Evolutionary conservation across 306 rosid species (phyloP), one percentile per base, ranked within the genome.

Genomic region (Begonia peltatifolia): DNA sequence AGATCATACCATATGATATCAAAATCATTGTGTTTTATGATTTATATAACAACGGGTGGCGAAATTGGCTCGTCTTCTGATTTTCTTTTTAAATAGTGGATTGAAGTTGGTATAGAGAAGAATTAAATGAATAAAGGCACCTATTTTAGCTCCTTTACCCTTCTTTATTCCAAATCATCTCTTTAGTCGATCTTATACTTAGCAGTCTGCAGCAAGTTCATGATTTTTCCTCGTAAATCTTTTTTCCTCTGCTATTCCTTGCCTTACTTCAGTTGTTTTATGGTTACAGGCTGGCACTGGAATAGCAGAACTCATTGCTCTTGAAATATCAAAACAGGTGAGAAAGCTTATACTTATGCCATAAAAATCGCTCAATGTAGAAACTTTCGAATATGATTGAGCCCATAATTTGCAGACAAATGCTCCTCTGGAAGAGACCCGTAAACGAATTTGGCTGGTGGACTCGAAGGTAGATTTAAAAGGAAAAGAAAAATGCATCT

Each of bases 281-380:
- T 74, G 71, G 62, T 62, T 61, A 59, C 84, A 92, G 99, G 99
- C 96, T n/a, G 99, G 99, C 61, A 92, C 96, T 18, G 96, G 99
- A 68, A 92, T 92, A 62, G 99, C 99, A 18, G 94, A 77, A 67
- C 93, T 92, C 62, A 86, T 90, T 60, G 99, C 99, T 56, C 96
- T 92, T 38, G 93, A 92, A 75, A 68, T 71, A 23, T 84, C 99
- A n/a, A 92, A 86, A 69, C 74, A 76, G 94, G 96, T 92, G 54
- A 49, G 22, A 56, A 30, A 14, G 42, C 35, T 50, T 13, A 38
- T 50, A 51, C 9, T 14, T 13, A n/a, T 51, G 15, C n/a, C 2
- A 14, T 35, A 30, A 51, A 35, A 35, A 11, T 41, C 9, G 42
- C 42, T 44, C 20, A 58, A 52, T 25, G 36, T 35, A 56, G 50